phyloP scores from a whole-genome alignment of 2,329 filamentous ascomycete genomes.

The Aspergillus tamarii region DNA sequence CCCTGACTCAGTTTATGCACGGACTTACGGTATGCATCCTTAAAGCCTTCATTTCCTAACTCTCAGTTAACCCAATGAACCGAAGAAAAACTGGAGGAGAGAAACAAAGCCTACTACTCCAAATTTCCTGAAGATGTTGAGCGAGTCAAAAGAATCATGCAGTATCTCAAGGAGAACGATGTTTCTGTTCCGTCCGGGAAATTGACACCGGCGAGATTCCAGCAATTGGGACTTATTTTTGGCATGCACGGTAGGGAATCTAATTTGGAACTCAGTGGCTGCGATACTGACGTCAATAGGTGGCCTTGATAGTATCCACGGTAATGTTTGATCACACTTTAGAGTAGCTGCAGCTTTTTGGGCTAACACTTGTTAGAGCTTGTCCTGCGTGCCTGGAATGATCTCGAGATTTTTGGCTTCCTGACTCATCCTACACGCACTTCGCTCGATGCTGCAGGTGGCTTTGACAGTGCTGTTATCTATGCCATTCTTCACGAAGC shows the following conservation, averaged over 20 bases:
- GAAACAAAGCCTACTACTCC: slow-evolving; percentile 77
- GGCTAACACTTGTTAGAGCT: slow-evolving; percentile 49
- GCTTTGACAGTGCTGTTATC: slow-evolving; percentile 76
- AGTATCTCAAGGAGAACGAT: slow-evolving; percentile 64
- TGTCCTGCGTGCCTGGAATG: slow-evolving; percentile 70
- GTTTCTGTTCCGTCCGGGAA: slow-evolving; percentile 70
- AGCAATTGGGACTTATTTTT: slow-evolving; percentile 77
- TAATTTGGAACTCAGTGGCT: neutral
- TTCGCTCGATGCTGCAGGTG: slow-evolving; percentile 66
- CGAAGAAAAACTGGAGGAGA: slow-evolving; percentile 63
- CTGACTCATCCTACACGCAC: slow-evolving; percentile 73
- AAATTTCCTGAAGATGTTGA: slow-evolving; percentile 83
- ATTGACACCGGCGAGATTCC: slow-evolving; percentile 73
- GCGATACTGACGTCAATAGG: slow-evolving; percentile 42
- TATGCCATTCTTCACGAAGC: slow-evolving; percentile 88
- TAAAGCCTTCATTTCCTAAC: neutral
- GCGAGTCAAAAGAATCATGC: slow-evolving; percentile 67
- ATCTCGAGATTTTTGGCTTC: slow-evolving; percentile 75
- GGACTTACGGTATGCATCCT: slow-evolving; percentile 59
- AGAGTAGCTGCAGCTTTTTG: neutral
- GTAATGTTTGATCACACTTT: slow-evolving; percentile 35
- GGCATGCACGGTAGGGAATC: slow-evolving; percentile 66
- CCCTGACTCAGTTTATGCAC: slow-evolving; percentile 74
- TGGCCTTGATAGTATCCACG: slow-evolving; percentile 74
- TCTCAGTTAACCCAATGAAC: slow-evolving; percentile 25